Base-by-base conservation (phyloP, 345 rosid genomes). In the Reutealis trisperma region DNA sequence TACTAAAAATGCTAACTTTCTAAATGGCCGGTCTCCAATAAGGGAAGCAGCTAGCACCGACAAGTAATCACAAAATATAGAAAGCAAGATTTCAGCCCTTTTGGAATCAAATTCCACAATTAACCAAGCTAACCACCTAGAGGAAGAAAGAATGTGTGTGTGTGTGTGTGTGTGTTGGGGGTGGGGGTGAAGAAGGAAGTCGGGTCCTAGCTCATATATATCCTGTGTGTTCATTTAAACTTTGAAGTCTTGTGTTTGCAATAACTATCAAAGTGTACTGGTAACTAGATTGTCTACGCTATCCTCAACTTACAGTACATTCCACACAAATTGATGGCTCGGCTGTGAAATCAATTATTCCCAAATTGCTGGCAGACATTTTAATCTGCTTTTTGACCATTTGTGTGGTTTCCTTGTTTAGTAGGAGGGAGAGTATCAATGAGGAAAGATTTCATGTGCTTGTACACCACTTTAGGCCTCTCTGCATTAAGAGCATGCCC, bases 401-500 rank as follows among this genome's bases (percentile, higher is more conserved):
- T 87, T 60, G 72, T 70, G 81, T 85, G 75, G 68, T 58, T 75
- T 42, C 11, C 78, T 22, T 72, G 65, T 68, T 78, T 82, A 68
- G 84, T 63, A n/a, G 78, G 68, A 47, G 82, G 77, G n/a, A 66
- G 82, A 22, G 75, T 79, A 65, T 85, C 88, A 21, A 78, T 62
- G 25, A 94, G 92, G 88, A 91, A 94, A 72, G 89, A 83, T 54
- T 88, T 91, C 80, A 91, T 67, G 82, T 81, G 89, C 83, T 86
- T 91, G 81, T 61, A 81, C 80, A 91, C 77, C 75, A 90, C 94
- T 76, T 85, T 91, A 1, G 91, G 89, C 80, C 73, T 88, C 90
- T 94, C 98, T 74, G 80, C 83, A 67, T 89, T 92, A 69, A 94
- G 67, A 22, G 96, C 94, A 78, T 94, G 98, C 52, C 96, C 96